Evolutionary conservation across 2,329 filamentous ascomycete genomes (phyloP), one percentile per base, ranked within the genome.

Genomic region (Botrytis hyacinthi): DNA sequence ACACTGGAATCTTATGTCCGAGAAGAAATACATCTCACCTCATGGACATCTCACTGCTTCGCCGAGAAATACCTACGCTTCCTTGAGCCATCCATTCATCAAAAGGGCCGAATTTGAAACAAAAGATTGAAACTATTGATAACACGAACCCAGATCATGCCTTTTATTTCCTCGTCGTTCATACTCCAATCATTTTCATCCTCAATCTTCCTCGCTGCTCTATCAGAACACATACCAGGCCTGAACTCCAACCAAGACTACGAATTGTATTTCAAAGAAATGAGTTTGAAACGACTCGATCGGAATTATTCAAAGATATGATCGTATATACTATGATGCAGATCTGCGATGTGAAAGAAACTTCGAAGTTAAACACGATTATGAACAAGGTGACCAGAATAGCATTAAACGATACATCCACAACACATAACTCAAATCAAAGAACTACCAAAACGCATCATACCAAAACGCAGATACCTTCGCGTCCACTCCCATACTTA

Each of bases 91-190:
- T 42, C 20, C 3, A 44, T 32, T 16, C 4, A 26, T 9, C 26
- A 57, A 69, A 69, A 42, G 66, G 66, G 26, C 66, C 66, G 66
- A 69, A 57, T 57, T 22, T 44, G 29, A n/a, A n/a, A 40, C 22
- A 37, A 37, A 40, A 51, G 22, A 67, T 37, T 20, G 14, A 8
- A 29, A n/a, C 32, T 29, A 35, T 67, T 54, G 65, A 22, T 35
- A 51, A 1, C 16, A 54, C 10, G 14, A 67, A 20, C 22, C 16
- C 29, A 26, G 10, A 54, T 35, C 5, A 67, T 29, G 4, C n/a
- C 48, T 26, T 20, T 4, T 1, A 29, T 10, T 66, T 37, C 10
- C 44, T 37, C 32, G 1, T 35, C 6, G n/a, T 42, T 32, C 35
- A 57, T 9, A 1, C 9, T 68, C 35, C 35, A 29, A 68, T 32